phyloP scores from a whole-genome alignment of 495 filamentous ascomycete species.

The Xylaria bambusicola region DNA sequence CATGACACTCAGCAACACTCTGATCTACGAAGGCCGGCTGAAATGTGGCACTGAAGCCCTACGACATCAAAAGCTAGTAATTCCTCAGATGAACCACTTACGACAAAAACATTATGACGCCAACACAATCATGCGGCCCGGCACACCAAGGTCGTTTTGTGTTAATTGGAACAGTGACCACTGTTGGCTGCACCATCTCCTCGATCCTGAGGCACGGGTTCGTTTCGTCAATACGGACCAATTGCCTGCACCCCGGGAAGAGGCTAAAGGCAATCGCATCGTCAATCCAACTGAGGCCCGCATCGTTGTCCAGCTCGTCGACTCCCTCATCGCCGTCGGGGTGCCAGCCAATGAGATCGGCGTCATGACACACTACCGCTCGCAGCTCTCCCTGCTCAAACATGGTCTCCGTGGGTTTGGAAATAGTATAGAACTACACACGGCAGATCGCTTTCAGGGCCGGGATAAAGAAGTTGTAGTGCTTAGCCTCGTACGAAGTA shows the following conservation, averaged over 20 bases:
- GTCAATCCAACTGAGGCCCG: conserved; percentile 79
- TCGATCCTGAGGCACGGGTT: conserved; percentile 69
- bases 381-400: conserved; percentile 67
- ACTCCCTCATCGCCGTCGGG: conserved; percentile 71
- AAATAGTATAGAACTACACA: conserved; percentile 82
- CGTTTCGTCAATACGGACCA: conserved; percentile 87
- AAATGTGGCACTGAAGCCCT: conserved; percentile 84
- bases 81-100: conserved; percentile 56
- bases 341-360: conserved; percentile 78
- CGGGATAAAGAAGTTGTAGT: conserved; percentile 92
- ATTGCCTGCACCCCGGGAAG: conserved; percentile 66
- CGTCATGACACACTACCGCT: conserved; percentile 98
- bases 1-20: conserved; percentile 87
- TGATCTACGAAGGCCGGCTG: conserved; percentile 87
- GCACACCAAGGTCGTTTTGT: conserved; percentile 52
- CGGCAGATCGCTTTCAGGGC: conserved; percentile 94
- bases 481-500: conserved; percentile 82
- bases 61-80: conserved; percentile 62
- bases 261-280: conserved; percentile 76
- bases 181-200: conserved; percentile 84
- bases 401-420: conserved; percentile 42
- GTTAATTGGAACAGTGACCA: conserved; percentile 44
- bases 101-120: conserved; percentile 57
- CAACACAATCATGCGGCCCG: conserved; percentile 33
- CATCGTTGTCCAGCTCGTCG: conserved; percentile 75